Conservation (phyloP, 208 protist species). For the Lotmaria passim region DNA sequence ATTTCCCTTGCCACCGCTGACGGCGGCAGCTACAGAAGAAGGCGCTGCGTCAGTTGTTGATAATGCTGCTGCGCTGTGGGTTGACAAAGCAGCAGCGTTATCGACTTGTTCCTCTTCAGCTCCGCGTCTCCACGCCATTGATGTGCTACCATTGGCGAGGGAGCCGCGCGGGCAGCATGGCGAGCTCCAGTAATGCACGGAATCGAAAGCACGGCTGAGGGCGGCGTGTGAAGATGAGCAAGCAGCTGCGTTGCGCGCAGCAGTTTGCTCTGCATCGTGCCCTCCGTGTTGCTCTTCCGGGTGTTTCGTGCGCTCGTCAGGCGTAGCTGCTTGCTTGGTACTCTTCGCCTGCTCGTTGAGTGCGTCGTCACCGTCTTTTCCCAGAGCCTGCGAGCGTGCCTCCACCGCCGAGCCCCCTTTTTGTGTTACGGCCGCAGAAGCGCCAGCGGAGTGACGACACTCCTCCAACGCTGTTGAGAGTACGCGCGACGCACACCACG, state of each 20-base stretch:
- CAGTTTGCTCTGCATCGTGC: not conserved
- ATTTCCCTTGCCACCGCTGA: not conserved
- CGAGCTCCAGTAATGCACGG: constrained; percentile 30
- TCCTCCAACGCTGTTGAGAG: constrained; percentile 1
- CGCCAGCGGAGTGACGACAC: not conserved
- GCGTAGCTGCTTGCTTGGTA: not conserved
- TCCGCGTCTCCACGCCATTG: not conserved
- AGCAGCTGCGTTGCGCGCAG: not conserved
- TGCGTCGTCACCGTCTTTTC: too few species aligned
- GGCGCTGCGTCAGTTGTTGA: not conserved
- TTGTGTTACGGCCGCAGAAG: not conserved
- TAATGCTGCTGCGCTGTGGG: not conserved
- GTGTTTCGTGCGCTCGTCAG: not conserved
- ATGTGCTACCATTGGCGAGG: not conserved
- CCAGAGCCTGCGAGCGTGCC: too few species aligned
- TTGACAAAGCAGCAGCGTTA: too few species aligned
- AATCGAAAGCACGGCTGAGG: not conserved
- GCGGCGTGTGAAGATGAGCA: not conserved
- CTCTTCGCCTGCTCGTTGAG: not conserved
- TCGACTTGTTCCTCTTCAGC: too few species aligned
- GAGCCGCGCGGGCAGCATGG: constrained; percentile 4
- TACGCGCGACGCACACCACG: not conserved
- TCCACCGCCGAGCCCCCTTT: not conserved
- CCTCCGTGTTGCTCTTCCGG: too few species aligned
- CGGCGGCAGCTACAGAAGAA: not conserved